Evolutionary conservation across 768 basidiomycete species (phyloP), one percentile per base, ranked within the genome.

Genomic region (Leccinum uliginosum): DNA sequence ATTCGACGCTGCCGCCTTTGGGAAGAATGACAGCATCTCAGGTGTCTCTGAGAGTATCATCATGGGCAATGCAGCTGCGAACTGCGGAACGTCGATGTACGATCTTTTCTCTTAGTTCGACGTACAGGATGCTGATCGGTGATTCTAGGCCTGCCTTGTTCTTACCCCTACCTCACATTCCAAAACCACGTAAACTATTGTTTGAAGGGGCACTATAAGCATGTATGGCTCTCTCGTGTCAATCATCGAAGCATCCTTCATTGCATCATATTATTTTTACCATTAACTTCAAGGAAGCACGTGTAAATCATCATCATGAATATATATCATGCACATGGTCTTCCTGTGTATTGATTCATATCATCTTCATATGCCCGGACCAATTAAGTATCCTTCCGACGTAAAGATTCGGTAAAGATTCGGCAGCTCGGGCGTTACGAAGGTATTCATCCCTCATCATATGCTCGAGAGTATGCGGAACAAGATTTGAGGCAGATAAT

Each of bases 11-110:
- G 89, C 97, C 10, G 91, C 97, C 3, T 95, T 89, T 71, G 93
- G 94, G 11, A 98, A 98, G 74, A 93, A 86, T 50, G 97, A 99
- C 67, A 84, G 82, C 55, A 97, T 99, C 53, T 87, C 92, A 29
- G 97, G 97, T 51, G 96, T 99, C 6, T 98, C 97, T 19, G 97
- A 99, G 72, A 98, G 96, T 70, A 99, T 99, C 70, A 98, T 99
- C 72, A 95, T 99, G 93, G 95, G 95, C 30, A 97, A 96, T 66
- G 87, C 95, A 35, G 94, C 95, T 1, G 89, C 93, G 6, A 89
- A 85, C 66, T 95, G 93, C 66, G 95, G 95, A 26, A 98, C 95
- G 9, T 95, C 93, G 0, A 87, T 98, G 93, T 95, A 68, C 59
- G 83, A 73, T 24, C 14, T 51, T 4, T 19, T 51, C 49, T 47